Base-by-base conservation (phyloP, 1,284 basidiomycete genomes). In the Rhodotorula sp. region DNA sequence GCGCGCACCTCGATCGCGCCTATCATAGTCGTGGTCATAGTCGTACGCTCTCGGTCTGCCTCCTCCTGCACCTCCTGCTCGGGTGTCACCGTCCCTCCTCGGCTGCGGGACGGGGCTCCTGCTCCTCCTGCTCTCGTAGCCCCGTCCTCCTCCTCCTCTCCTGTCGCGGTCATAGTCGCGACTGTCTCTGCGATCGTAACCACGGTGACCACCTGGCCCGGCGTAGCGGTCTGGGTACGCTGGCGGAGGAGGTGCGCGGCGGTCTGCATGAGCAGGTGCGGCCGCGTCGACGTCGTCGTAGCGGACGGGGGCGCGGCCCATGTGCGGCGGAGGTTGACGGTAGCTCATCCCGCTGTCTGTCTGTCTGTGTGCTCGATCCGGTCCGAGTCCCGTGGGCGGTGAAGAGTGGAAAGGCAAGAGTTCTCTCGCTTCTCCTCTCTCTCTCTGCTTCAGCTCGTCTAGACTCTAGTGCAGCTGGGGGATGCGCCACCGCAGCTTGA, bases 51-150 rank as follows among this genome's bases (percentile, higher is more conserved):
- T 45, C 18, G 62, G 62, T 15, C 62, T 30, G 51, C 53, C 22
- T 8, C 48, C 57, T 5, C 51, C 33, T 10, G 33, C 33, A 2
- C 55, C 20, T 1, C 24, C 22, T 22, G 37, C 44, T 22, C 30
- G 44, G 26, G 44, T 45, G 29, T 30, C 48, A 26, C 26, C 63
- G 44, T 42, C 59, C 59, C 60, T 63, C 64, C 54, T 26, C 15
- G 29, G 24, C 37, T 65, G n/a, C 26, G 60, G 61, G 6, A 42
- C 42, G 4, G 70, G 70, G 26, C 53, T 62, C 58, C 67, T 66
- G 54, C 69, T 66, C 58, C 68, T 56, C 55, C 69, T 67, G 30
- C 66, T 29, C 18, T 57, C 62, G 62, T 68, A 62, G 10, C 49
- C 62, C 18, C 55, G 22, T 20, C 57, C 45, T 7, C 51, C 56